A percentile compares a stretch with the other conserved stretches of the same genome.
phyloP scores from a whole-genome alignment of 2,329 filamentous ascomycete species.

The Gremmenia infestans region DNA sequence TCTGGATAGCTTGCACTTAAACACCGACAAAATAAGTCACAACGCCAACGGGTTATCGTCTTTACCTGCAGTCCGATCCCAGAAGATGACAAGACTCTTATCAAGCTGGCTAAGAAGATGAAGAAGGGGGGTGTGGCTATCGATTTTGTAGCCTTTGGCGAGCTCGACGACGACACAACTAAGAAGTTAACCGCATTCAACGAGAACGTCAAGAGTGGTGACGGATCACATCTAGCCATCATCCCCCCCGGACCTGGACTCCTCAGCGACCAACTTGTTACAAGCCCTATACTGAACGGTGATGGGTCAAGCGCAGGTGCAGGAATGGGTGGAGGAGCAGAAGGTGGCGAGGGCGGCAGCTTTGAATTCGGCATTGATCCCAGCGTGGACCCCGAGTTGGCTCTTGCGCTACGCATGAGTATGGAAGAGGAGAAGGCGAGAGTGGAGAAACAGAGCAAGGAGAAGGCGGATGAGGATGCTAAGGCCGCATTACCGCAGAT shows the following conservation, averaged over 20 bases:
- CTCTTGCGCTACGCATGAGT: conserved; percentile 91
- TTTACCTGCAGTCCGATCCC: conserved; percentile 91
- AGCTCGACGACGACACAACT: conserved; percentile 82
- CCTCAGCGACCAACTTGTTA: conserved; percentile 84
- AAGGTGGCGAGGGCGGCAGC: conserved; percentile 51
- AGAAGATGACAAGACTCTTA: conserved; percentile 83
- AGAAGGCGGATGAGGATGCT: conserved; percentile 65
- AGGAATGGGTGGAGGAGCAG: conserved; percentile 46
- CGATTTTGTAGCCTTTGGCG: conserved; percentile 92
- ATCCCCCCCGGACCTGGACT: conserved; percentile 88
- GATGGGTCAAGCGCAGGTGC: conserved; percentile 61
- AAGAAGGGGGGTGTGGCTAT: conserved; percentile 95
- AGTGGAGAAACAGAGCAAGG: conserved; percentile 77
- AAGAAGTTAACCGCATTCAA: conserved; percentile 95
- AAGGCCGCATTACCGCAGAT: conserved; percentile 78
- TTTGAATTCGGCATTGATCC: conserved; percentile 92
- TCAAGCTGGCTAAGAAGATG: conserved; percentile 93
- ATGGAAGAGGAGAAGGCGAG: conserved; percentile 97
- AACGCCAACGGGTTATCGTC: conserved; percentile 93
- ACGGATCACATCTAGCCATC: conserved; percentile 86
- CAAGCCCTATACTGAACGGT: conserved; percentile 83
- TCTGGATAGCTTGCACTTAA: conserved; percentile 77
- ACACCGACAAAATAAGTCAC: conserved; percentile 95
- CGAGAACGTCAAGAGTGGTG: conserved; percentile 83
- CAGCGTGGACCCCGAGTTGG: conserved; percentile 85